phyloP scores from a whole-genome alignment of 2,329 filamentous ascomycete genomes.

The Endoconidiophora polonica region DNA sequence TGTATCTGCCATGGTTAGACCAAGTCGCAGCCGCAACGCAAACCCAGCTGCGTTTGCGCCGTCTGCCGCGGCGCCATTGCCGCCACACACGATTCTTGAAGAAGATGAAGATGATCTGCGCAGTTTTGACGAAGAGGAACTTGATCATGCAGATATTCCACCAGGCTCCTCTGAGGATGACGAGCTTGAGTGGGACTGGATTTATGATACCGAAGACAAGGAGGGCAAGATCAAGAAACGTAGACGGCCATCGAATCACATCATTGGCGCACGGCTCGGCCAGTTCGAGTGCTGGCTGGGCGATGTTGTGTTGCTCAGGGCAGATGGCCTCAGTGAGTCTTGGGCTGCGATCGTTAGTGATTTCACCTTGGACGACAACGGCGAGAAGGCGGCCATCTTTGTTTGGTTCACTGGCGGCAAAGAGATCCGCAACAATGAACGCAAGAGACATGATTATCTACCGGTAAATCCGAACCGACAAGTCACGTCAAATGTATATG shows the following conservation, averaged over 20 bases:
- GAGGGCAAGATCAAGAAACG: conserved; percentile 19
- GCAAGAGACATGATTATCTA: conserved; percentile 66
- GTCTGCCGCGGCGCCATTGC: neutral
- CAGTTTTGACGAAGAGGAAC: neutral
- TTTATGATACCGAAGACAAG: conserved; percentile 12
- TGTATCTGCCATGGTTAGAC: conserved; percentile 5
- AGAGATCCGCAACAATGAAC: conserved; percentile 69
- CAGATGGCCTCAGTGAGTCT: conserved; percentile 68
- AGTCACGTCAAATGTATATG: neutral
- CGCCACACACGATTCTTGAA: neutral
- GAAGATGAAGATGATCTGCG: neutral
- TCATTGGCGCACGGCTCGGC: conserved; percentile 71
- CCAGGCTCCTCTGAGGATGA: conserved; percentile 5
- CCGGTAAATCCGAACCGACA: conserved; percentile 30
- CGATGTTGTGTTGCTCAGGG: conserved; percentile 73
- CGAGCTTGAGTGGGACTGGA: conserved; percentile 13
- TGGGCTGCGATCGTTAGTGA: conserved; percentile 85
- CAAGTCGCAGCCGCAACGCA: conserved; percentile 10
- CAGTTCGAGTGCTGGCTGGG: conserved; percentile 65
- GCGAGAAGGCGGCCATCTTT: conserved; percentile 68
- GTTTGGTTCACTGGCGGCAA: conserved; percentile 93
- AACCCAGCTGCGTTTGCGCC: neutral
- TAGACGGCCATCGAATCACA: conserved; percentile 29
- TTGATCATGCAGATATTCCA: neutral
- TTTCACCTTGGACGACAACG: conserved; percentile 59